Conservation (phyloP, 495 filamentous ascomycete species). For the Filosporella fistucella region DNA sequence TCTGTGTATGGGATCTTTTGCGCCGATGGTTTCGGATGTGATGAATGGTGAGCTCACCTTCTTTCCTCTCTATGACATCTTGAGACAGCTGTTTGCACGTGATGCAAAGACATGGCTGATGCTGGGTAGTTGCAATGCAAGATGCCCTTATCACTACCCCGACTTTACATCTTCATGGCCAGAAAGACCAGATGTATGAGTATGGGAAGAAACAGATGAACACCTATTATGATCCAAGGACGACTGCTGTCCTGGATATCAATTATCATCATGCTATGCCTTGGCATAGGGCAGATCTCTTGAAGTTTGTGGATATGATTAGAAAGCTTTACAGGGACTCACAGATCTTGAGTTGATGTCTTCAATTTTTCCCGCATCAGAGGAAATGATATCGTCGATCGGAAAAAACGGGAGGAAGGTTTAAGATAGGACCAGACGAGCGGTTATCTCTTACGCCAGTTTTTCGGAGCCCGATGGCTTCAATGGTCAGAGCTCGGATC, state of each 20-base stretch:
- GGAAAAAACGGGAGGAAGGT: too few species aligned
- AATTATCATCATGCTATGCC: slow-evolving; percentile 21
- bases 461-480: too few species aligned
- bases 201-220: slow-evolving; percentile 12
- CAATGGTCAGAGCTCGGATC: too few species aligned
- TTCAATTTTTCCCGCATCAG: too few species aligned
- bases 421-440: too few species aligned
- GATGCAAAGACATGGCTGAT: not conserved
- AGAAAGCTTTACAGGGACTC: slow-evolving; percentile 5
- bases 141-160: slow-evolving; percentile 9
- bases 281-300: slow-evolving; percentile 7
- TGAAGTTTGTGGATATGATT: slow-evolving; percentile 3
- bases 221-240: slow-evolving; percentile 7
- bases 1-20: slow-evolving; percentile 14
- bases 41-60: slow-evolving; percentile 5
- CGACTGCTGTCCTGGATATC: slow-evolving; percentile 8
- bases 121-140: not conserved
- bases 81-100: not conserved
- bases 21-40: slow-evolving; percentile 16
- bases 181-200: slow-evolving; percentile 7
- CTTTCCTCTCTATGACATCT: not conserved
- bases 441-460: too few species aligned
- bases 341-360: too few species aligned
- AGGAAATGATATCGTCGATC: too few species aligned
- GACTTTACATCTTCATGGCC: slow-evolving; percentile 18